Evolutionary conservation across 2,329 filamentous ascomycete genomes (phyloP), one percentile per base, ranked within the genome.

Genomic region (Cryphonectria radicalis): DNA sequence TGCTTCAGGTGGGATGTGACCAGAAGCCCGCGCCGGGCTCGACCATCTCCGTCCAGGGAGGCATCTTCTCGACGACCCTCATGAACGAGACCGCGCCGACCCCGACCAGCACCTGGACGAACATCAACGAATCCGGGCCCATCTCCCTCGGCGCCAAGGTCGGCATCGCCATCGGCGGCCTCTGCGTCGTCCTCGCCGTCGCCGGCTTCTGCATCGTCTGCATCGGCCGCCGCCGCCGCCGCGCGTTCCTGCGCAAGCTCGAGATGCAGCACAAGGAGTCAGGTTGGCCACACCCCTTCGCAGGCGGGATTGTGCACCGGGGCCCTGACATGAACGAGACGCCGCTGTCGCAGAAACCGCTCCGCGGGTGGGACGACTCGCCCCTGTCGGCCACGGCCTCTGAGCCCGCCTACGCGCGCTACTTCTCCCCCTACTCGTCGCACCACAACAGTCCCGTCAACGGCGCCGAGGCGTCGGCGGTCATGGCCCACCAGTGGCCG

Each of bases 401-500:
- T 73, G 71, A 73, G 11, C 63, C 69, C 25, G 63, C 43, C 43
- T 73, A 68, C 74, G 74, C 81, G 73, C 83, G 82, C 8, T 88
- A 90, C 78, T 85, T 89, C 74, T 89, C 87, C 4, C 89, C 89
- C 0, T 91, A 90, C 76, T 84, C 82, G 28, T 89, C 87, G 57
- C 86, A 89, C 72, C 90, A 85, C 79, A 88, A 82, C 77, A 90
- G 87, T 75, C 89, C 89, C 0, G 82, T 88, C 72, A 87, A 82
- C 68, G 84, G 80, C 0, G 79, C 78, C 0, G 84, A 85, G 50
- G 77, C 75, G 1, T 75, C 77, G 0, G 74, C 75, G 13, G 77
- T 78, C 74, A 68, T 37, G 68, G 68, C 68, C 28, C 69, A 72
- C 2, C 75, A 78, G 22, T 85, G 83, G 84, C 84, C 82, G 3